Evolutionary conservation across 148 eudicot genomes (phyloP), one percentile per base, ranked within the genome.

Genomic region (Arctostaphylos glauca): DNA sequence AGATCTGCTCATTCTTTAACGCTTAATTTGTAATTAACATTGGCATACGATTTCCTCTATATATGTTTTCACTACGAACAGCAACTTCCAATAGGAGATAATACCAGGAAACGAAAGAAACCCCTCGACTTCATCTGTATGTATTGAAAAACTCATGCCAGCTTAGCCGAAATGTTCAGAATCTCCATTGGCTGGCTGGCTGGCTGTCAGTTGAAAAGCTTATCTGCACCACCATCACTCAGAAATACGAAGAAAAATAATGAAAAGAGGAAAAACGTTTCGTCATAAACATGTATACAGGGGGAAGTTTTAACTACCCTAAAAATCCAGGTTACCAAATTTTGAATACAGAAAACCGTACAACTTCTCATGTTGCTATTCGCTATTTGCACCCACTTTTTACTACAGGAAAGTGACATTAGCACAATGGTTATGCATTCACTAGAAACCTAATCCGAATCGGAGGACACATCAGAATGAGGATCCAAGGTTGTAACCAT

Each of bases 401-500:
- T n/a, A 18, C 38, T 49, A 19, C 23, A 5, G 21, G 48, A 25
- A 80, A 43, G 5, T 38, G 19, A 41, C 12, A 41, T 12, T n/a
- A 71, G 48, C 19, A 9, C 21, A 23, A 25, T 7, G 58, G 46
- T 6, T 14, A 9, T 15, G 52, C 44, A 47, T 74, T 79, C 78
- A 23, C 49, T 78, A 76, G 23, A 76, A 74, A 72, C 83, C 83
- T 84, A 94, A 79, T 96, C 99, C 14, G 94, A 94, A 88, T 96
- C 95, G 8, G 97, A 93, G 49, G 93, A 92, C n/a, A n/a, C 81
- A 80, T 87, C 86, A 81, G 88, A 85, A 19, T 3, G 54, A 64
- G 97, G 94, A 77, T 91, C 87, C 19, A 96, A 87, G 21, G 85
- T 78, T 70, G 14, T 80, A 43, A 92, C 90, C 98, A 94, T 84